A percentile compares a stretch with the other conserved stretches of the same genome.
Conservation (phyloP, 192 early-diverging fungal species). For the Geosiphon pyriformis region DNA sequence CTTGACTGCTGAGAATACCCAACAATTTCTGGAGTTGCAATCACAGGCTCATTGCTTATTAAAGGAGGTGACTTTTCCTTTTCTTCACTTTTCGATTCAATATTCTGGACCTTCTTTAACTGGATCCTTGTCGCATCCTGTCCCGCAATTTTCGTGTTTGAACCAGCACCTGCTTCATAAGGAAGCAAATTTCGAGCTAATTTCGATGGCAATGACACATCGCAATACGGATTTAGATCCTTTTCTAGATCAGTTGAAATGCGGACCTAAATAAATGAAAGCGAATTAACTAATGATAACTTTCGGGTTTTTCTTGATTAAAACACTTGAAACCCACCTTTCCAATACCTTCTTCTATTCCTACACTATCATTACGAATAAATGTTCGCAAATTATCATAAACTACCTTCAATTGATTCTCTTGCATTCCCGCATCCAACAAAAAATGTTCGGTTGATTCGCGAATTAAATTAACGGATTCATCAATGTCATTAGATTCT, state of each 20-base stretch:
- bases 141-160: conserved; percentile 3
- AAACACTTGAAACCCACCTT: no score
- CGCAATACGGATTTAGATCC: no score
- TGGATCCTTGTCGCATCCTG: no score
- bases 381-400: conserved; percentile 26
- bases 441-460: conserved; percentile 63
- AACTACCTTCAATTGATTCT: conserved; percentile 41
- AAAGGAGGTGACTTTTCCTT: conserved; percentile 2
- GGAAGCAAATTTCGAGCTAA: conserved; percentile 9
- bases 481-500: neutral
- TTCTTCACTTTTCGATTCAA: neutral
- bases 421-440: conserved; percentile 53
- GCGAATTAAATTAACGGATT: conserved; percentile 43
- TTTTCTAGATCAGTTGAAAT: neutral
- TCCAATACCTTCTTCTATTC: neutral
- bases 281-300: conserved; percentile 48
- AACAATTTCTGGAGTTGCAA: conserved; percentile 43
- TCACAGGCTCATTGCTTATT: conserved; percentile 23
- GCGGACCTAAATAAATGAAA: conserved; percentile 27
- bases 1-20: conserved; percentile 77
- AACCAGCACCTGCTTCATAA: conserved; percentile 10
- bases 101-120: no score
- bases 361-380: neutral
- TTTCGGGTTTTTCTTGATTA: conserved; percentile 40
- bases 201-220: neutral